Conservation (phyloP, 73 alveolate genomes). For the Tetrahymena borealis region DNA sequence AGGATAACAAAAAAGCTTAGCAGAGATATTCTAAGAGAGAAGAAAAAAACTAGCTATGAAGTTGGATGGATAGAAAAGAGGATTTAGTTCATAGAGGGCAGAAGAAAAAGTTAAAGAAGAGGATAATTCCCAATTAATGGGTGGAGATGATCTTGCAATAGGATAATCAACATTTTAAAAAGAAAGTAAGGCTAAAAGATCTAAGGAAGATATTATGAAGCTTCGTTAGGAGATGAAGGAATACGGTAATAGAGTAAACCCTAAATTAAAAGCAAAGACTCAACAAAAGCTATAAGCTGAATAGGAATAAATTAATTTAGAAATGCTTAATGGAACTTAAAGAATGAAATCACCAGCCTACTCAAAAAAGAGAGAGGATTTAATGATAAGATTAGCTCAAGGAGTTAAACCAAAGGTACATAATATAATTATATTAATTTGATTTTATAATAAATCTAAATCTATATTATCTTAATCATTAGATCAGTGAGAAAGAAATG, state of each 20-base stretch:
- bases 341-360: background rate
- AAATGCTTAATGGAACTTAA: background rate
- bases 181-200: background rate
- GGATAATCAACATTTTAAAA: background rate
- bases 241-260: background rate
- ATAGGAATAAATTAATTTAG: background rate
- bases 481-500: constrained; percentile 41
- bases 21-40: background rate
- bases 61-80: background rate
- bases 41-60: background rate
- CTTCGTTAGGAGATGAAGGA: background rate
- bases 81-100: background rate
- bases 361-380: background rate
- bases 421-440: too few species aligned
- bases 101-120: background rate
- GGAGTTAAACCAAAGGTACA: background rate
- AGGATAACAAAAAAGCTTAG: background rate
- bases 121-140: background rate
- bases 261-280: background rate
- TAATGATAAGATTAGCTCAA: background rate
- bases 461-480: background rate
- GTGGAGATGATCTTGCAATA: background rate
- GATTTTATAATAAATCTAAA: too few species aligned
- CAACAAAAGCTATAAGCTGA: background rate
- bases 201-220: background rate